Evolutionary conservation across 2,329 filamentous ascomycete species (phyloP).

Genomic region (Dothiorella sarmentorum): DNA sequence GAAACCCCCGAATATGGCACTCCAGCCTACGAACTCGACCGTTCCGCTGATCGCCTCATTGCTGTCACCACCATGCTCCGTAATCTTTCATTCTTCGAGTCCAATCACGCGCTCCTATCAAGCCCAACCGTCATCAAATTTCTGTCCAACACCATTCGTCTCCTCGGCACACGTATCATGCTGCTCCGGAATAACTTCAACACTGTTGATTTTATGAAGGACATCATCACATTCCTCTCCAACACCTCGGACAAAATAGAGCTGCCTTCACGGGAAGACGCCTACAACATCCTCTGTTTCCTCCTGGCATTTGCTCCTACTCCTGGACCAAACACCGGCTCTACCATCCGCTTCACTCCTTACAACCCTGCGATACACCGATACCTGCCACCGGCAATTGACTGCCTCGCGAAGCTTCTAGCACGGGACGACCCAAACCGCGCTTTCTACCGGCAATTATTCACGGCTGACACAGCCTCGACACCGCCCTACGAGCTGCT

Average conservation of each 20-base stretch:
- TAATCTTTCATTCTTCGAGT: slow-evolving; percentile 82
- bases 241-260: slow-evolving; percentile 81
- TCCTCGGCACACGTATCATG: slow-evolving; percentile 85
- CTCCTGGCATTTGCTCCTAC: slow-evolving; percentile 84
- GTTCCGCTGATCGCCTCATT: slow-evolving; percentile 80
- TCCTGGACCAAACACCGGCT: slow-evolving; percentile 60
- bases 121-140: slow-evolving; percentile 78
- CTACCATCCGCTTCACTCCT: slow-evolving; percentile 65
- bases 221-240: slow-evolving; percentile 81
- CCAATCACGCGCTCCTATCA: slow-evolving; percentile 72
- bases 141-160: slow-evolving; percentile 76
- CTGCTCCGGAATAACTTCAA: slow-evolving; percentile 78
- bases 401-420: slow-evolving; percentile 85
- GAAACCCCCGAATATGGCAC: slow-evolving; percentile 73
- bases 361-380: slow-evolving; percentile 80
- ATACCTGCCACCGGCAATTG: slow-evolving; percentile 85
- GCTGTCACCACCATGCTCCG: slow-evolving; percentile 89
- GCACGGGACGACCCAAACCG: slow-evolving; percentile 92
- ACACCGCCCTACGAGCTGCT: slow-evolving; percentile 72
- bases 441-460: slow-evolving; percentile 76
- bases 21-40: slow-evolving; percentile 74
- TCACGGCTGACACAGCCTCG: slow-evolving; percentile 65
- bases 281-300: slow-evolving; percentile 81
- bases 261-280: slow-evolving; percentile 82
- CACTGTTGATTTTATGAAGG: slow-evolving; percentile 96